A percentile compares a stretch with the other conserved stretches of the same genome.
phyloP scores from a whole-genome alignment of 2,329 filamentous ascomycete genomes.

The Cladophialophora bantiana region DNA sequence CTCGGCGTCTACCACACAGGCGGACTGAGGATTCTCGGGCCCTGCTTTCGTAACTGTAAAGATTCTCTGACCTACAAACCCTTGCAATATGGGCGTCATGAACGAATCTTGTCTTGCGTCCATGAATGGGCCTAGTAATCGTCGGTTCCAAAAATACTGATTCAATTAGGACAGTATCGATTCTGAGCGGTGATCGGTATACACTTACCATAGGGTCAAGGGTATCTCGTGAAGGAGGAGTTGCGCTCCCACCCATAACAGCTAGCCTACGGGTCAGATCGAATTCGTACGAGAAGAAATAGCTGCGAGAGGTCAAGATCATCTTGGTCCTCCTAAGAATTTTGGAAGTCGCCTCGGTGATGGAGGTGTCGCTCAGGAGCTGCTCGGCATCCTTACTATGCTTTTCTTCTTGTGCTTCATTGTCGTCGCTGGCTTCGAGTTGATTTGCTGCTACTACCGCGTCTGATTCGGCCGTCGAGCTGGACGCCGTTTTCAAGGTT shows the following conservation, averaged over 20 bases:
- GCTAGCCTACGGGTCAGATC: slow-evolving; percentile 77
- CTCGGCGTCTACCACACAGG: slow-evolving; percentile 42
- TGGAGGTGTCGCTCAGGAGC: slow-evolving; percentile 35
- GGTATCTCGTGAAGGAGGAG: slow-evolving; percentile 27
- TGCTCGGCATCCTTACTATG: slow-evolving; percentile 17
- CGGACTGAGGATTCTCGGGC: slow-evolving; percentile 33
- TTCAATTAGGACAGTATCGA: slow-evolving; percentile 16
- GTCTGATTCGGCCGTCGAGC: slow-evolving; percentile 10
- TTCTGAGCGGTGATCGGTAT: background rate
- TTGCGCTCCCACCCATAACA: slow-evolving; percentile 22
- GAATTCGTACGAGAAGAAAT: slow-evolving; percentile 94
- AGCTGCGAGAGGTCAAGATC: slow-evolving; percentile 83
- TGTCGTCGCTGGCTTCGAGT: slow-evolving; percentile 8
- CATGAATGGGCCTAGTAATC: slow-evolving; percentile 76
- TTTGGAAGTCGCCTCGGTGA: slow-evolving; percentile 75
- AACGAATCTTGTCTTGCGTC: slow-evolving; percentile 74
- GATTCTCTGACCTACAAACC: slow-evolving; percentile 85
- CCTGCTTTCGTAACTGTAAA: slow-evolving; percentile 71
- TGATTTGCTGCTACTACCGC: slow-evolving; percentile 24
- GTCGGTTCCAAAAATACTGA: slow-evolving; percentile 88
- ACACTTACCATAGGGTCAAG: slow-evolving; percentile 32
- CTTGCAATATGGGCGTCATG: slow-evolving; percentile 85
- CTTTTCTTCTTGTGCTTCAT: slow-evolving; percentile 11
- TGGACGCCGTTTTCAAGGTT: background rate
- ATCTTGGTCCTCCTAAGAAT: slow-evolving; percentile 83